Base-by-base conservation (phyloP, 2,329 filamentous ascomycete species). In the Colletotrichum navitas region DNA sequence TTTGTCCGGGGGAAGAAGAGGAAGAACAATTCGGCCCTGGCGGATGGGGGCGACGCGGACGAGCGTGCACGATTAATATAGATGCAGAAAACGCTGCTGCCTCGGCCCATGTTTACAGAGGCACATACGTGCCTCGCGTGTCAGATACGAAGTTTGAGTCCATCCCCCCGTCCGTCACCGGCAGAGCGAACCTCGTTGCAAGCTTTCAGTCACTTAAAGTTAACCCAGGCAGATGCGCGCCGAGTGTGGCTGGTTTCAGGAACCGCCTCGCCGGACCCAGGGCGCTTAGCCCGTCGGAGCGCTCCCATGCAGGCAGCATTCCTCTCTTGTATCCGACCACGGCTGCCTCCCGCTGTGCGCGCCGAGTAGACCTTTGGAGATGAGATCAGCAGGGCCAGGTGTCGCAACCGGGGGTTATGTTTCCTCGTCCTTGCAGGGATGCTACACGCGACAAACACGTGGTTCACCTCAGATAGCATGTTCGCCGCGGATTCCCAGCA, bases 241-340 rank as follows among this genome's bases (percentile, higher is more conserved):
- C 36, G 14, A 26, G 45, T 43, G 68, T 71, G 68, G 68, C 68
- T 71, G 65, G 68, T 71, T 71, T 71, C 68, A 68, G 65, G 54
- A 68, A 63, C 68, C 65, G 65, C 68, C 63, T 59, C 63, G 45
- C 68, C 68, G 52, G 14, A 41, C 63, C 32, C 65, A 47, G 43
- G 47, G 32, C 32, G 52, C 36, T 59, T 7, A 41, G 47, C 49
- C 52, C 47, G 45, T 54, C 63, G 59, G 68, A 65, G 29, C 43
- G 62, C 39, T 39, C 24, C 24, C 34, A 47, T 32, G 45, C 24
- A 59, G 65, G 65, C 59, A 68, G 39, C 68, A 63, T 67, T 67
- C 56, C 52, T 39, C 11, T 45, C 6, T 21, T 21, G 18, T 18
- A 7, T 16, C 41, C 21, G 18, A 43, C 39, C 1, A 14, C 32